Conservation (phyloP, 1,139 yeast genomes). For the Nadsonia commutata region DNA sequence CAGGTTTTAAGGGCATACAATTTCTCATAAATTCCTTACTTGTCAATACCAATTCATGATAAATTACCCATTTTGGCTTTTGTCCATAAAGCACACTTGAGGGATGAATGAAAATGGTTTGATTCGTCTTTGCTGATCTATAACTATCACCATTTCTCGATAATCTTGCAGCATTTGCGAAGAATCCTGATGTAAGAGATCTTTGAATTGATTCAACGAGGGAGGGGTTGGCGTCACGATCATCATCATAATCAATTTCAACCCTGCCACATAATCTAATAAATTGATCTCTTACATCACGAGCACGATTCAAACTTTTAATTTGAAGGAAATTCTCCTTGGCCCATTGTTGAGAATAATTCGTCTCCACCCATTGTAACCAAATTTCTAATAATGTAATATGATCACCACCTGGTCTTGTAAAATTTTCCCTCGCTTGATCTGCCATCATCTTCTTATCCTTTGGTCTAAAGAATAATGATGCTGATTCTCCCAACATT, state of each 20-base stretch:
- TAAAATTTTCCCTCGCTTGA: conserved; percentile 40
- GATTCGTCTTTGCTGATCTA: conserved; percentile 44
- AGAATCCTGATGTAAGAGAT: conserved; percentile 68
- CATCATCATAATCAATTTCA: conserved; percentile 29
- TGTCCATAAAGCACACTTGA: conserved; percentile 48
- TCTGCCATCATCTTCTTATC: conserved; percentile 57
- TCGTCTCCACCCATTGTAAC: conserved; percentile 60
- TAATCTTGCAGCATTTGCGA: conserved; percentile 61
- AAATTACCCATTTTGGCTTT: conserved; percentile 55
- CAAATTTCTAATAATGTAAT: conserved; percentile 59
- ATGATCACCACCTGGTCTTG: conserved; percentile 60
- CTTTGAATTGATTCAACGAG: conserved; percentile 36
- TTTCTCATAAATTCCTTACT: conserved; percentile 82
- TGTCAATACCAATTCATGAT: conserved; percentile 76
- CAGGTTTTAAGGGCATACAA: conserved; percentile 57
- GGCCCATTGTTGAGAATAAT: conserved; percentile 73
- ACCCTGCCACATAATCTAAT: conserved; percentile 44
- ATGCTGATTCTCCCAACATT: conserved; percentile 70
- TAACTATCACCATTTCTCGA: conserved; percentile 62
- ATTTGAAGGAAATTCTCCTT: conserved; percentile 69
- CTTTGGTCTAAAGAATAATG: conserved; percentile 60
- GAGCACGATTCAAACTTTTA: conserved; percentile 53
- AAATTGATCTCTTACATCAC: conserved; percentile 63
- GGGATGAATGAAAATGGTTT: conserved; percentile 69
- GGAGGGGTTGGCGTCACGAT: conserved; percentile 10